Conservation (phyloP, 192 early-diverging fungal genomes). For the Coemansia javaensis region DNA sequence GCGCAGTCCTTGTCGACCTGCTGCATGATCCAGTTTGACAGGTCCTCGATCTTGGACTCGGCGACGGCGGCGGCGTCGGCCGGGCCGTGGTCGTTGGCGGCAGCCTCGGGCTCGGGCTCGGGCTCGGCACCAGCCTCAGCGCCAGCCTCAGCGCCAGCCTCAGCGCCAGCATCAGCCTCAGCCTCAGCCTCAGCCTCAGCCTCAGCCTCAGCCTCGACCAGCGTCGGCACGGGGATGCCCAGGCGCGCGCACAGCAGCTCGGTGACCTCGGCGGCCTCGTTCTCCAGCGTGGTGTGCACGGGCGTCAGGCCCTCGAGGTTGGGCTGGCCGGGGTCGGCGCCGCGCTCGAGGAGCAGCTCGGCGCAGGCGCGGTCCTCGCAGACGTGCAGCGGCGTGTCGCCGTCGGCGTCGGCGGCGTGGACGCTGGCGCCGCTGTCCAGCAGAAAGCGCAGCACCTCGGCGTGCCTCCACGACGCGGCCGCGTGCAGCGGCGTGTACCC, state of each 20-base stretch:
- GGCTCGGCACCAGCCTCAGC: too few relatives aligned
- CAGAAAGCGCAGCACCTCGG: conserved; percentile 62
- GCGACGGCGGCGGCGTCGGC: conserved; percentile 21
- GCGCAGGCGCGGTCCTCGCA: conserved; percentile 69
- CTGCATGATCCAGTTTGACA: conserved; percentile 57
- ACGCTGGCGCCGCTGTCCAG: conserved; percentile 60
- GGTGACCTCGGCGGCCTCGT: conserved; percentile 66
- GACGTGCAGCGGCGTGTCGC: conserved; percentile 78
- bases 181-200: too few relatives aligned
- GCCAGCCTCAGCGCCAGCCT: too few relatives aligned
- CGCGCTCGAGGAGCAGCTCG: conserved; percentile 58
- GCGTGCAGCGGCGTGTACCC: conserved; percentile 81
- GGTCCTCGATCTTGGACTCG: conserved; percentile 44
- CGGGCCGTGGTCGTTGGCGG: too few relatives aligned
- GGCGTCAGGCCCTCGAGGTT: conserved; percentile 62
- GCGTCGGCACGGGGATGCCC: conserved; percentile 50
- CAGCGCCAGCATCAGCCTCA: too few relatives aligned
- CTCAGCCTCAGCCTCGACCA: conserved; percentile 32
- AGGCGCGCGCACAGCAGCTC: conserved; percentile 54
- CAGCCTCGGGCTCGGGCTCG: too few relatives aligned
- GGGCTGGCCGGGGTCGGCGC: conserved; percentile 58
- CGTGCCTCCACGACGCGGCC: conserved; percentile 70
- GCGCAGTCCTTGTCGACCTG: conserved; percentile 48
- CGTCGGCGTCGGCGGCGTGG: conserved; percentile 70
- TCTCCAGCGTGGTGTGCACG: conserved; percentile 55